phyloP scores from a whole-genome alignment of 176 grass and related monocot genomes.

The Aegilops bicornis region DNA sequence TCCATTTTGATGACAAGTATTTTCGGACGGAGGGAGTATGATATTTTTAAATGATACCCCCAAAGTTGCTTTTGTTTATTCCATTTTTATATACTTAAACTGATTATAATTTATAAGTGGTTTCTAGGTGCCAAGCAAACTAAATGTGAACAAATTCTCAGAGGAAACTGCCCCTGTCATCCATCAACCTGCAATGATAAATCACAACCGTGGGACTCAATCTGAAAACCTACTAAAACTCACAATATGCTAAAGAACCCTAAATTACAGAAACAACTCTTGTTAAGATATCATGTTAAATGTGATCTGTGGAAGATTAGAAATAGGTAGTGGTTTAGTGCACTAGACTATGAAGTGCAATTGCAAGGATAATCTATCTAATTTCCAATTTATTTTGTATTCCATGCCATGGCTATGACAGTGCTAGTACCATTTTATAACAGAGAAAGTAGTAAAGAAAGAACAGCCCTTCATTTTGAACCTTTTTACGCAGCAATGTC shows the following conservation, averaged over 20 bases:
- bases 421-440: slow-evolving; percentile 14
- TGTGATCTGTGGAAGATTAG: background rate
- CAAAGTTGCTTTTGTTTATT: slow-evolving; percentile 12
- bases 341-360: background rate
- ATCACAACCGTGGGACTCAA: background rate
- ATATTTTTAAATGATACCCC: background rate
- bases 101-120: background rate
- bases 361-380: background rate
- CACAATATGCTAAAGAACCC: background rate
- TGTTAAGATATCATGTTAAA: background rate
- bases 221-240: background rate
- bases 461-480: background rate
- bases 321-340: background rate
- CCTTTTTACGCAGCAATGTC: slow-evolving; percentile 1
- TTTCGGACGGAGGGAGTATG: background rate
- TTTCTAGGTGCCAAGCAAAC: slow-evolving; percentile 2
- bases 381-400: slow-evolving; percentile 14
- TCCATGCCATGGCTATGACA: background rate
- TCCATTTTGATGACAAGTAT: too few relatives aligned
- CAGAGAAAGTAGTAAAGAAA: slow-evolving; percentile 10
- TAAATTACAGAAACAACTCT: slow-evolving; percentile 7
- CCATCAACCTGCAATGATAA: background rate
- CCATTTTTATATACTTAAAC: slow-evolving; percentile 15
- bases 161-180: background rate
- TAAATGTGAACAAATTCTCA: background rate